Conservation (phyloP, 495 filamentous ascomycete species). For the Xylaria palmicola region DNA sequence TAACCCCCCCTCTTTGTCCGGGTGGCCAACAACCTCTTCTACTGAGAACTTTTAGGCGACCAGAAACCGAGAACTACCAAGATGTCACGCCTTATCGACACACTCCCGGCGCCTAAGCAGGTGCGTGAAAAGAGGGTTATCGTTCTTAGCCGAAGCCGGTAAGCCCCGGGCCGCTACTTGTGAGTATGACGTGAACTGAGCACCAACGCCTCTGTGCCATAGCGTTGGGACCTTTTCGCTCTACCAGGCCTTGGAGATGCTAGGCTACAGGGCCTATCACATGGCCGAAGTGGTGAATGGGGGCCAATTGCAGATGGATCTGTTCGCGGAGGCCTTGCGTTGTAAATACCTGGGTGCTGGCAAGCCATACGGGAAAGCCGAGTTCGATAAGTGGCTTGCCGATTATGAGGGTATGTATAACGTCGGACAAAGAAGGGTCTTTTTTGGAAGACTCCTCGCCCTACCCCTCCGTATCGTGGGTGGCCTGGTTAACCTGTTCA, state of each 20-base stretch:
- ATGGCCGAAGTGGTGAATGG: conserved; percentile 15
- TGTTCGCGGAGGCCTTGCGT: conserved; percentile 18
- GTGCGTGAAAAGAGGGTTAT: conserved; percentile 24
- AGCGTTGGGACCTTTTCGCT: conserved; percentile 24
- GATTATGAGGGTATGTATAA: conserved; percentile 31
- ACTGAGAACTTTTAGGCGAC: not conserved
- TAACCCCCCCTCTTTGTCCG: too few relatives aligned
- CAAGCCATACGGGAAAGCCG: conserved; percentile 20
- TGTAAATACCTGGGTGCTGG: conserved; percentile 16
- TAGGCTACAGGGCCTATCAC: conserved; percentile 27
- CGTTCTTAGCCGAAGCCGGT: conserved; percentile 25
- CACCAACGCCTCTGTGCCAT: not conserved
- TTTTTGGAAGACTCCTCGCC: not conserved
- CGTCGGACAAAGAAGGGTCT: not conserved
- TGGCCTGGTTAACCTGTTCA: not conserved
- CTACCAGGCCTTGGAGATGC: conserved; percentile 21
- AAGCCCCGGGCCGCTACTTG: not conserved
- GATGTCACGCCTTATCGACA: conserved; percentile 26
- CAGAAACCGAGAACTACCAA: not conserved
- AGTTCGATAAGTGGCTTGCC: conserved; percentile 26
- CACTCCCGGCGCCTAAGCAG: conserved; percentile 19
- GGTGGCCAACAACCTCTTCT: not conserved
- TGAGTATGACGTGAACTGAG: not conserved
- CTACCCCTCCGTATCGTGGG: not conserved
- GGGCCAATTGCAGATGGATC: conserved; percentile 14